Conservation (phyloP, 106 monocot species). For the Iris macrosiphon region DNA sequence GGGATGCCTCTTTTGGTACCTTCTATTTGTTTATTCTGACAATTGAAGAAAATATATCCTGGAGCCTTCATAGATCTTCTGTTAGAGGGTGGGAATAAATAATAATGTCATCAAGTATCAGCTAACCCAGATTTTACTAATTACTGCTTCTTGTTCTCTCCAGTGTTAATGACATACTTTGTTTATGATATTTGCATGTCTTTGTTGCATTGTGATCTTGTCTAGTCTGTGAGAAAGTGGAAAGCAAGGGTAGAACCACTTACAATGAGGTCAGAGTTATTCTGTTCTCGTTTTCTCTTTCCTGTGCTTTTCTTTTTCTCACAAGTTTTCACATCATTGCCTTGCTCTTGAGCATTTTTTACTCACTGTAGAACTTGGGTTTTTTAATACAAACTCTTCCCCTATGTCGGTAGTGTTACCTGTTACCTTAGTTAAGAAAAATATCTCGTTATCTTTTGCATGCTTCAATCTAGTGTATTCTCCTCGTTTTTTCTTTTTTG, state of each 20-base stretch:
- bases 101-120: too few relatives aligned
- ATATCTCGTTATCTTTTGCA: not conserved
- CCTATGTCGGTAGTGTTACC: not conserved
- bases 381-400: not conserved
- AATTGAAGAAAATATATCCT: not conserved
- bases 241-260: constrained; percentile 80
- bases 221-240: constrained; percentile 68
- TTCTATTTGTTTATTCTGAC: not conserved
- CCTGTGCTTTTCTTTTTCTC: not conserved
- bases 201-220: not conserved
- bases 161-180: not conserved
- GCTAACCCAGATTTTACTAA: not conserved
- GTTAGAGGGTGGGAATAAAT: too few relatives aligned
- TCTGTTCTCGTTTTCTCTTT: not conserved
- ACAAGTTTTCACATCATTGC: too few relatives aligned
- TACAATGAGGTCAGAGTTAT: constrained; percentile 51
- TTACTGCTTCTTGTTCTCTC: not conserved
- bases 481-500: too few relatives aligned
- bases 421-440: not conserved
- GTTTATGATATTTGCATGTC: not conserved
- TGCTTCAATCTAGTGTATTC: not conserved
- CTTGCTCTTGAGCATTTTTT: too few relatives aligned
- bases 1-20: too few relatives aligned
- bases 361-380: not conserved
- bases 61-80: not conserved